phyloP scores from a whole-genome alignment of 2,329 filamentous ascomycete genomes.

The Pseudogymnoascus sp. region DNA sequence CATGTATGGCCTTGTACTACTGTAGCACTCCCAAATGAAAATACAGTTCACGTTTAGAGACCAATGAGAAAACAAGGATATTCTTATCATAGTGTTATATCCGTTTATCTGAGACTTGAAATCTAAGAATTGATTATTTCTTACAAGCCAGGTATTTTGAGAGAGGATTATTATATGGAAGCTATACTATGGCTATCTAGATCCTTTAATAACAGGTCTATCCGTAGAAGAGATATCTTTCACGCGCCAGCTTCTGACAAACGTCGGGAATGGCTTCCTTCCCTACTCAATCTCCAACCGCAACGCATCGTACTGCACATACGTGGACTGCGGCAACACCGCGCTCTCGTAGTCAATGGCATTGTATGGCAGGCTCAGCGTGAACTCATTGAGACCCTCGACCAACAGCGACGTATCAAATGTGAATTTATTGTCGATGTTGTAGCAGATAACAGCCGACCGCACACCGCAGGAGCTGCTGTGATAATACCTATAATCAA shows the following conservation, averaged over 20 bases:
- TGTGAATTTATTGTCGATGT: conserved; percentile 50
- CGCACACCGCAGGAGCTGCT: conserved; percentile 54
- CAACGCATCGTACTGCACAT: conserved; percentile 60
- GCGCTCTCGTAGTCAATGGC: conserved; percentile 53
- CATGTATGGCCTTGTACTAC: neutral
- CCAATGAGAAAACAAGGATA: neutral
- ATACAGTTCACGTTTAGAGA: no score
- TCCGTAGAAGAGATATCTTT: neutral
- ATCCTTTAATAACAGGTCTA: neutral
- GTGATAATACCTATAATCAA: conserved; percentile 39
- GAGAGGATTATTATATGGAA: neutral
- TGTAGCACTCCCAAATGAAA: no score
- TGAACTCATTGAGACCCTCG: conserved; percentile 47
- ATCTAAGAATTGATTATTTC: neutral
- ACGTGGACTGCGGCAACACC: conserved; percentile 45
- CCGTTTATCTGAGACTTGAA: neutral
- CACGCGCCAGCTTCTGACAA: neutral
- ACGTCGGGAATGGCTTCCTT: neutral
- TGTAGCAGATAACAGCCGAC: conserved; percentile 54
- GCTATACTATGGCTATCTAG: neutral
- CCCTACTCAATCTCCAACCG: conserved; percentile 45
- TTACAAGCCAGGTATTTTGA: neutral
- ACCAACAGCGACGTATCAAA: conserved; percentile 45
- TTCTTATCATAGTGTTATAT: neutral
- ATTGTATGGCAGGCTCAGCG: conserved; percentile 52